These are phyloP conservation scores for Orbilia brochopaga DNA, from an alignment of 2,329 filamentous ascomycete species.

Conservation along the genomic window DNA sequence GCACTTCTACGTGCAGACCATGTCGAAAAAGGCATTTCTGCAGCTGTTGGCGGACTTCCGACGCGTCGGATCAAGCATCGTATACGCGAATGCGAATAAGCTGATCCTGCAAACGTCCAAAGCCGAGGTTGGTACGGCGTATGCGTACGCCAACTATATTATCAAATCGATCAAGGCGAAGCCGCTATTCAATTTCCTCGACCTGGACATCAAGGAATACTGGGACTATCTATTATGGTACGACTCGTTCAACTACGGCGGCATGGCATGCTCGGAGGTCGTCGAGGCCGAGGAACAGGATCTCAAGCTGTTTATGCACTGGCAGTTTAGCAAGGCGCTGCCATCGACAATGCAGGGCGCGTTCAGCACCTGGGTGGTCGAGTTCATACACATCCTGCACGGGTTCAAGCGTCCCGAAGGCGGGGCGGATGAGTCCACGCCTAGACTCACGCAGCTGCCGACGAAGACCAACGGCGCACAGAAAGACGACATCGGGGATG, in stretches of 20 bases:
- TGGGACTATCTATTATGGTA: conserved; percentile 99
- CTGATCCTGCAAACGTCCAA: conserved; percentile 95
- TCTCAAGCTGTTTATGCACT: conserved; percentile 94
- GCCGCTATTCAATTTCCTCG: conserved; percentile 94
- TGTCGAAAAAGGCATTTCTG: conserved; percentile 95
- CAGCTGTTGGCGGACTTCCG: conserved; percentile 97
- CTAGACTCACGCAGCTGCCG: conserved; percentile 67
- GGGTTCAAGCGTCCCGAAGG: conserved; percentile 73
- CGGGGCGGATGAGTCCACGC: conserved; percentile 59
- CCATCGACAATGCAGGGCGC: conserved; percentile 78
- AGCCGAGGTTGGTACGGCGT: conserved; percentile 93
- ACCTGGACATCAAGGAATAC: conserved; percentile 96
- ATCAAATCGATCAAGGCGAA: conserved; percentile 96
- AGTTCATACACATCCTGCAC: conserved; percentile 96
- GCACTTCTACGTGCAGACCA: conserved; percentile 98
- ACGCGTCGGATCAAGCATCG: conserved; percentile 88
- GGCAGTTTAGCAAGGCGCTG: conserved; percentile 92
- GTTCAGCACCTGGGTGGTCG: conserved; percentile 91
- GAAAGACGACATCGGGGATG: conserved; percentile 64
- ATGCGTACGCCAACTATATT: conserved; percentile 95
- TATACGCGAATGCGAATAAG: conserved; percentile 91
- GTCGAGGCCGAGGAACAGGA: conserved; percentile 66
- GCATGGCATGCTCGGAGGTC: conserved; percentile 85
- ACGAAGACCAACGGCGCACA: conserved; percentile 65
- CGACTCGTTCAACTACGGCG: conserved; percentile 98